Evolutionary conservation across 768 basidiomycete species (phyloP).

Genomic region (Lentinula aciculospora): DNA sequence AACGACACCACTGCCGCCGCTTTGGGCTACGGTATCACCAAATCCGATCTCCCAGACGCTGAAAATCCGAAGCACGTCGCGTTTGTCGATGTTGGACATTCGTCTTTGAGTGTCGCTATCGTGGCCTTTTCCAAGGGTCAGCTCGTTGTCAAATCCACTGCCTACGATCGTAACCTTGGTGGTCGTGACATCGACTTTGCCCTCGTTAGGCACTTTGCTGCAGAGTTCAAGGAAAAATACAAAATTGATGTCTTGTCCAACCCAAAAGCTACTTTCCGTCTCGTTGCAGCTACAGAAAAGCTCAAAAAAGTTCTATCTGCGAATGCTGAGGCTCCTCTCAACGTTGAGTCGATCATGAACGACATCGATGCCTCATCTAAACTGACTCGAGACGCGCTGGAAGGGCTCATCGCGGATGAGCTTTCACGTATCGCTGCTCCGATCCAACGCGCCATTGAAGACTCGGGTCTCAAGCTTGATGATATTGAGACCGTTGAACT

Average conservation of each 20-base stretch:
- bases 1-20: slow-evolving; percentile 96
- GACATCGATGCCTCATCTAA: slow-evolving; percentile 91
- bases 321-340: slow-evolving; percentile 82
- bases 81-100: slow-evolving; percentile 96
- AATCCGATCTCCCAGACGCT: slow-evolving; percentile 86
- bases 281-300: slow-evolving; percentile 83
- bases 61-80: slow-evolving; percentile 83
- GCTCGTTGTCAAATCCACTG: slow-evolving; percentile 79
- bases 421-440: slow-evolving; percentile 75
- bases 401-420: slow-evolving; percentile 67
- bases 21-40: slow-evolving; percentile 98
- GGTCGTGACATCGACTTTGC: slow-evolving; percentile 95
- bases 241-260: slow-evolving; percentile 91
- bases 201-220: slow-evolving; percentile 82
- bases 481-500: slow-evolving; percentile 91
- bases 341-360: slow-evolving; percentile 94
- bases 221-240: slow-evolving; percentile 95
- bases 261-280: slow-evolving; percentile 92
- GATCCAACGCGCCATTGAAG: slow-evolving; percentile 70
- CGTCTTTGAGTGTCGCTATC: slow-evolving; percentile 79
- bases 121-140: slow-evolving; percentile 94
- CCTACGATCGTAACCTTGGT: slow-evolving; percentile 91
- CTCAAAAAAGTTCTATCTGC: slow-evolving; percentile 97
- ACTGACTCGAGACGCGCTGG: slow-evolving; percentile 77
- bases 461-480: slow-evolving; percentile 76